Conservation (phyloP, 495 filamentous ascomycete genomes). For the Penicillium longicatenatum region DNA sequence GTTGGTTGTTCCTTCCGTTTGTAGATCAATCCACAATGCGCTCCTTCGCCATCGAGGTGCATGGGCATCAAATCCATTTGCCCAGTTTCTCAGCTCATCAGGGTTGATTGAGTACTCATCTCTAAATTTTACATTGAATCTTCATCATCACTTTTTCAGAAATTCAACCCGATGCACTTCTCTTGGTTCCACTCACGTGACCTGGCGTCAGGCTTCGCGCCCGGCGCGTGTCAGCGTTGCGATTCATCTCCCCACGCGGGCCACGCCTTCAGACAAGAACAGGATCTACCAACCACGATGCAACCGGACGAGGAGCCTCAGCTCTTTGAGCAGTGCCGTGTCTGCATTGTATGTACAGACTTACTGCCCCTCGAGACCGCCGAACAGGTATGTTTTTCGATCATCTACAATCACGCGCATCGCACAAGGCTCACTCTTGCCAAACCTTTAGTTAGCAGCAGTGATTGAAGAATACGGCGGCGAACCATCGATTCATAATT, state of each 20-base stretch:
- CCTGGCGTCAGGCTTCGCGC: conserved; percentile 4
- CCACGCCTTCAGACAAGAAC: neutral
- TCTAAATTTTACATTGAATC: neutral
- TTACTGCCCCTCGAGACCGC: conserved; percentile 47
- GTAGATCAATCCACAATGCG: neutral
- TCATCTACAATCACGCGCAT: conserved; percentile 11
- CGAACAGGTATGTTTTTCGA: conserved; percentile 38
- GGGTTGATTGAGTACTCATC: neutral
- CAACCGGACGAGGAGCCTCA: conserved; percentile 29
- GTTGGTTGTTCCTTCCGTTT: neutral
- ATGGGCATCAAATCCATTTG: neutral
- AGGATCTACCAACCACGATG: conserved; percentile 30
- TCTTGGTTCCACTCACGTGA: conserved; percentile 4
- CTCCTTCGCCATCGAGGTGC: neutral
- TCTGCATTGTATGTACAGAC: conserved; percentile 49
- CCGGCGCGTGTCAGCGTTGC: conserved; percentile 5
- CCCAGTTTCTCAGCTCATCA: neutral
- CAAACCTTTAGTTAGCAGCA: conserved; percentile 33
- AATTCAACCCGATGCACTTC: neutral
- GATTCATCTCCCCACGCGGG: neutral
- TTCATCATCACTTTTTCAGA: neutral
- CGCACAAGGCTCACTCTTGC: neutral
- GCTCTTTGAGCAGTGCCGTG: conserved; percentile 46
- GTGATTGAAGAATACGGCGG: conserved; percentile 56
- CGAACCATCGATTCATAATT: conserved; percentile 46